Evolutionary conservation across 2,329 filamentous ascomycete genomes (phyloP).

Genomic region (Xylariaceae sp.): DNA sequence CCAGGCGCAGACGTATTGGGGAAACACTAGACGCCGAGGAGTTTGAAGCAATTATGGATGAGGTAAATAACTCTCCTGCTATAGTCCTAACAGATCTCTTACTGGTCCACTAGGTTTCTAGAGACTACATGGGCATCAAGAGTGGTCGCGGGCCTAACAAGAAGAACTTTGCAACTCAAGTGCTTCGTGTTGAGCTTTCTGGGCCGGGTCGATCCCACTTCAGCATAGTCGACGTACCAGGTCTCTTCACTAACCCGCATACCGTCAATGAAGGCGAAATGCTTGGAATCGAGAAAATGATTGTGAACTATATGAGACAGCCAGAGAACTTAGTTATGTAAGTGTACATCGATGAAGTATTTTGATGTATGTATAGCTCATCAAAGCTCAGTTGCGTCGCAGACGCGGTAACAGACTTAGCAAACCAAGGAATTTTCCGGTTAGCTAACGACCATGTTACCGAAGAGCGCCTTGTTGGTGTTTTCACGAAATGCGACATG

Average conservation of each 20-base stretch:
- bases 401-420: slow-evolving; percentile 41
- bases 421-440: slow-evolving; percentile 39
- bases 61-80: slow-evolving; percentile 30
- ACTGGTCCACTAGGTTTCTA: slow-evolving; percentile 33
- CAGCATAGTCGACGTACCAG: slow-evolving; percentile 47
- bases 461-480: slow-evolving; percentile 42
- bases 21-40: slow-evolving; percentile 37
- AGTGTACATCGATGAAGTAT: slow-evolving; percentile 16
- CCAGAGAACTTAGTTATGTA: slow-evolving; percentile 48
- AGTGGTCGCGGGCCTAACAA: slow-evolving; percentile 28
- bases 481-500: slow-evolving; percentile 48
- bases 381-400: slow-evolving; percentile 40
- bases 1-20: no score
- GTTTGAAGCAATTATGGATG: slow-evolving; percentile 40
- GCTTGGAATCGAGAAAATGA: slow-evolving; percentile 40
- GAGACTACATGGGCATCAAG: slow-evolving; percentile 41
- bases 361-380: neutral
- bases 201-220: slow-evolving; percentile 46
- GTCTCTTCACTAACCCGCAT: slow-evolving; percentile 36
- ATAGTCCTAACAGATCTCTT: neutral
- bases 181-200: slow-evolving; percentile 46
- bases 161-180: slow-evolving; percentile 46
- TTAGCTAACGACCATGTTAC: slow-evolving; percentile 38
- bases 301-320: slow-evolving; percentile 44
- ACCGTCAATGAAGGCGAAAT: slow-evolving; percentile 40